These are phyloP conservation scores for Cyberlindnera mrakii DNA, from an alignment of 805 yeast species.

Conservation along the genomic window DNA sequence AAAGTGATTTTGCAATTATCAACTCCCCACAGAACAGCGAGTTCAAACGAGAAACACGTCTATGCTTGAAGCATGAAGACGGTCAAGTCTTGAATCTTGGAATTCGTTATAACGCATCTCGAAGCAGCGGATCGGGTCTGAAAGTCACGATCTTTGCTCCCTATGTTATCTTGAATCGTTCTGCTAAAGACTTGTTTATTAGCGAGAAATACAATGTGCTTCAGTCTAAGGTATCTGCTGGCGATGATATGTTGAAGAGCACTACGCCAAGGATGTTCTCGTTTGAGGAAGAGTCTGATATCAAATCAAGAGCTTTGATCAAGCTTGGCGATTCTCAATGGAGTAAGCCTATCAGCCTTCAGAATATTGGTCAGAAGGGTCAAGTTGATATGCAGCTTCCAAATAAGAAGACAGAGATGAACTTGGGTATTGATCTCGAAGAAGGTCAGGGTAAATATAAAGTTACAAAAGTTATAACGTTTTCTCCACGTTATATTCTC, in stretches of 20 bases:
- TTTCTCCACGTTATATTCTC: constrained; percentile 79
- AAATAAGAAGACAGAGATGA: constrained; percentile 53
- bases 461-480: constrained; percentile 66
- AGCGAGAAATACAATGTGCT: constrained; percentile 49
- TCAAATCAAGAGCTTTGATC: constrained; percentile 60
- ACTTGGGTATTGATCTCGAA: constrained; percentile 64
- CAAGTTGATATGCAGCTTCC: constrained; percentile 47
- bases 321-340: constrained; percentile 63
- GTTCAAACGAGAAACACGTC: constrained; percentile 47
- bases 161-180: constrained; percentile 74
- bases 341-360: constrained; percentile 75
- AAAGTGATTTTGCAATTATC: constrained; percentile 68
- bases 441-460: constrained; percentile 87
- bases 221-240: constrained; percentile 33
- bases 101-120: constrained; percentile 53
- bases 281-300: constrained; percentile 52
- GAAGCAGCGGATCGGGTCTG: constrained; percentile 50
- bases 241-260: constrained; percentile 26
- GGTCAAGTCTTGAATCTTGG: constrained; percentile 64
- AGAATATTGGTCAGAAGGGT: constrained; percentile 79
- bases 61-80: constrained; percentile 49
- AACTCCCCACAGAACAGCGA: constrained; percentile 49
- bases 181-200: constrained; percentile 59
- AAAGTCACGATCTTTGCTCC: constrained; percentile 75
- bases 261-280: constrained; percentile 78